Percentiles rank a stretch among this genome's conserved stretches.
phyloP scores from a whole-genome alignment of 192 early-diverging fungal genomes.

The Mortierella hygrophila region DNA sequence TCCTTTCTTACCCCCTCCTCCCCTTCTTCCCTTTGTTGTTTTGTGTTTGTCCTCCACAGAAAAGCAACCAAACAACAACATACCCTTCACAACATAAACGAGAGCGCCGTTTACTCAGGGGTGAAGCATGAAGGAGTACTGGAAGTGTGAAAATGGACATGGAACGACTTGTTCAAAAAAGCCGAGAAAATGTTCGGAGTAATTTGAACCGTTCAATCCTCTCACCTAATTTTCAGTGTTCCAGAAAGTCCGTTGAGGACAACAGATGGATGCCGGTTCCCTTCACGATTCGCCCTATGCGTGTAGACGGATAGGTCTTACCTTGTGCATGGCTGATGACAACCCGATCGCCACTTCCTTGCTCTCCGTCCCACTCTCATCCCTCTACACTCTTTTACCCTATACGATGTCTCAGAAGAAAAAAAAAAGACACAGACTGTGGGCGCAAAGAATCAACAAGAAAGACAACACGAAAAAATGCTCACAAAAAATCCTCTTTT shows the following conservation, averaged over 20 bases:
- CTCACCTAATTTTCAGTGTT: too few species aligned
- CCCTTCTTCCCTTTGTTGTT: background rate
- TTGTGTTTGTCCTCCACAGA: background rate
- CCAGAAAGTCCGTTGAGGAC: too few species aligned
- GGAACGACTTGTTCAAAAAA: background rate
- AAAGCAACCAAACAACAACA: background rate
- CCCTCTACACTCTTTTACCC: too few species aligned
- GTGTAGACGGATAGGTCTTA: background rate
- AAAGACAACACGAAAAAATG: background rate
- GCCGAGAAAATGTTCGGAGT: too few species aligned
- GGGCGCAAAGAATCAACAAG: background rate
- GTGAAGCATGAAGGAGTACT: background rate
- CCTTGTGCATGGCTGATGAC: background rate
- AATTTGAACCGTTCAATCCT: too few species aligned
- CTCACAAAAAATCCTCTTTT: slow-evolving; percentile 7
- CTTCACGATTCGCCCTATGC: background rate
- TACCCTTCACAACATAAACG: background rate
- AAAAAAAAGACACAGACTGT: background rate
- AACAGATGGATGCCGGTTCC: background rate
- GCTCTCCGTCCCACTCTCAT: background rate
- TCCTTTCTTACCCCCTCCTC: background rate
- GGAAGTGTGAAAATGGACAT: too few species aligned
- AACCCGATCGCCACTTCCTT: background rate
- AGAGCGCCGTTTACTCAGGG: background rate
- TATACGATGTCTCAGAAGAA: background rate